phyloP scores from a whole-genome alignment of 1,139 yeast genomes.

The Pichia sp. region DNA sequence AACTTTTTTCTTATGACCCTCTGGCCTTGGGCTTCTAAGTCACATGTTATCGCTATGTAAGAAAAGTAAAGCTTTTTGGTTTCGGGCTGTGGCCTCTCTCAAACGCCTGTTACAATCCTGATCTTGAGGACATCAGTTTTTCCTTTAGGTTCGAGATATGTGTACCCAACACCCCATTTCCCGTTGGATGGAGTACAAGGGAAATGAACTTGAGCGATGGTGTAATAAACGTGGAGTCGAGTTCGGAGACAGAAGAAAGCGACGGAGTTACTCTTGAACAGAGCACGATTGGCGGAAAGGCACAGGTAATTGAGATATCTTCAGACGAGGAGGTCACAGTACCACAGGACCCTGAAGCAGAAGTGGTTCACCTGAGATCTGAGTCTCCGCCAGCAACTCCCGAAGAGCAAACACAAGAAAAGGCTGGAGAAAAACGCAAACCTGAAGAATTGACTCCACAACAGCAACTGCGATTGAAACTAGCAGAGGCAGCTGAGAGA shows the following conservation, averaged over 20 bases:
- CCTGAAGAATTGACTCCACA: slow-evolving; percentile 10
- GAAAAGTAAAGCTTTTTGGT: neutral
- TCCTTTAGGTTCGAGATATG: neutral
- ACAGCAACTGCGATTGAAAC: slow-evolving; percentile 16
- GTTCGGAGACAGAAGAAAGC: slow-evolving; percentile 8
- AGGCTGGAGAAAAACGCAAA: neutral
- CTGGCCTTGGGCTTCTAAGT: too few relatives aligned
- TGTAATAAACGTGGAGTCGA: slow-evolving; percentile 12
- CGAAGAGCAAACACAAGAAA: neutral
- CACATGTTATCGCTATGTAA: too few relatives aligned
- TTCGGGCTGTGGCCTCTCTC: neutral
- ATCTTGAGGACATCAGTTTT: neutral
- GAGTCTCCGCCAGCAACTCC: neutral
- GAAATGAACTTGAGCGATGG: neutral
- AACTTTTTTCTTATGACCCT: neutral
- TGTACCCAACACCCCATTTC: neutral
- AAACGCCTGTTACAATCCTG: neutral
- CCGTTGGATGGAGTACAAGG: neutral
- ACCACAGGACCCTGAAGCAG: neutral
- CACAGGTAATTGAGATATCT: neutral
- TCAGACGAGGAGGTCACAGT: slow-evolving; percentile 1
- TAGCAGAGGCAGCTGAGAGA: slow-evolving; percentile 25
- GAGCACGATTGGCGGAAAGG: neutral
- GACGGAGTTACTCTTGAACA: neutral
- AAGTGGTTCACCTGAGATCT: neutral